Conservation (phyloP, 2,329 filamentous ascomycete species). For the Trichoderma hamatum region DNA sequence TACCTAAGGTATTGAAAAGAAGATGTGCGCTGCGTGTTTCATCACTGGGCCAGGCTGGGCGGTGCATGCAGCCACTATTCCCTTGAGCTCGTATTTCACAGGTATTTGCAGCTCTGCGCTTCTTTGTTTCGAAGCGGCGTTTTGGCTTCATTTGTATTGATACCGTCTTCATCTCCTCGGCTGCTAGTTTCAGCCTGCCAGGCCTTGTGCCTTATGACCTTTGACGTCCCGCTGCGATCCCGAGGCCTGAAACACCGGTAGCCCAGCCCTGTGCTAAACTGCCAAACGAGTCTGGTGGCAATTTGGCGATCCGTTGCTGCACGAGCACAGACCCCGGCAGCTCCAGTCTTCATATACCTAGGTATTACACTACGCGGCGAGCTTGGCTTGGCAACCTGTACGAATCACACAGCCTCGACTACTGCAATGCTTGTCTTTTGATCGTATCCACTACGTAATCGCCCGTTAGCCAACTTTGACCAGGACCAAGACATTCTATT, state of each 20-base stretch:
- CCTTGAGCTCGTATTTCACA: background rate
- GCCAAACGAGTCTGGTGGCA: constrained; percentile 7
- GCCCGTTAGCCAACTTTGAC: constrained; percentile 13
- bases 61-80: background rate
- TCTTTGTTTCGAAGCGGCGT: background rate
- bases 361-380: background rate
- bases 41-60: background rate
- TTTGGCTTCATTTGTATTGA: background rate
- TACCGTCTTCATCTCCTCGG: background rate
- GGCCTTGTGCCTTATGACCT: background rate
- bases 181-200: background rate
- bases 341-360: too few species aligned
- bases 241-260: constrained; percentile 20
- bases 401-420: constrained; percentile 10
- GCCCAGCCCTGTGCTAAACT: background rate
- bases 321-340: constrained; percentile 8
- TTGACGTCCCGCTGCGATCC: background rate
- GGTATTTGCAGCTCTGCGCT: background rate
- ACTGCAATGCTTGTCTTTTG: background rate
- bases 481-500: constrained; percentile 16
- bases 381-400: constrained; percentile 1
- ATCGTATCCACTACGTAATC: constrained; percentile 28
- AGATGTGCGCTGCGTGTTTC: constrained; percentile 5
- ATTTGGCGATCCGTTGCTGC: constrained; percentile 13
- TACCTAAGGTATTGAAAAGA: background rate